phyloP scores from a whole-genome alignment of 352 stramenopile species.

The Globisporangium nodosum region DNA sequence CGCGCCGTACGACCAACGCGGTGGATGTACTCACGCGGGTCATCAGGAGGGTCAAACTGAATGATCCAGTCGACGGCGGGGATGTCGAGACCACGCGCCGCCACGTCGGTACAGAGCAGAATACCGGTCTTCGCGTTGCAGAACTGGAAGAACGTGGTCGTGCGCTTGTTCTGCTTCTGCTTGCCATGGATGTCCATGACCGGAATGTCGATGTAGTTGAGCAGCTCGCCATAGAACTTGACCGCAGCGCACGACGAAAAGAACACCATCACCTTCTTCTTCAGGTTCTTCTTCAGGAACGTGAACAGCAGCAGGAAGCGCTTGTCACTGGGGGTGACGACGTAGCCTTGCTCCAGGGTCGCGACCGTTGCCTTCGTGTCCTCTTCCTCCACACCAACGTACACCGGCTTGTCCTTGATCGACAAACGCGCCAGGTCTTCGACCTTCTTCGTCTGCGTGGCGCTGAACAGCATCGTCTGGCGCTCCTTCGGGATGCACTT shows the following conservation, averaged over 20 bases:
- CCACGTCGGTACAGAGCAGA: conserved; percentile 98
- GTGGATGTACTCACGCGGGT: conserved; percentile 99
- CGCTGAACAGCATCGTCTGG: conserved; percentile 99
- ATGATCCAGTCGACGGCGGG: conserved; percentile 99
- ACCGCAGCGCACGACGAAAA: conserved; percentile 93
- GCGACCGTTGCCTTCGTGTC: conserved; percentile 90
- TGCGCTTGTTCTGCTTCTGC: conserved; percentile 99
- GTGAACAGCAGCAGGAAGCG: conserved; percentile 98
- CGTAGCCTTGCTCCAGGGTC: conserved; percentile 97
- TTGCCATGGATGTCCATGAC: conserved; percentile 99
- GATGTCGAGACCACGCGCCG: conserved; percentile 96
- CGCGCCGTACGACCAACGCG: conserved; percentile 82
- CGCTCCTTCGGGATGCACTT: conserved; percentile 96
- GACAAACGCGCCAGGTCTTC: conserved; percentile 92
- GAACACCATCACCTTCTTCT: conserved; percentile 99
- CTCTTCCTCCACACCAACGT: conserved; percentile 94
- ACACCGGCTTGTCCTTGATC: conserved; percentile 96
- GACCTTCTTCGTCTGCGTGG: conserved; percentile 98
- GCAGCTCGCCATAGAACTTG: conserved; percentile 98
- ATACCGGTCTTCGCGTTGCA: conserved; percentile 96
- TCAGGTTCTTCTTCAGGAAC: conserved; percentile 99
- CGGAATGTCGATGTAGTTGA: conserved; percentile 99
- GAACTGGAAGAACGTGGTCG: conserved; percentile 99
- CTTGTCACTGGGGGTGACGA: conserved; percentile 96
- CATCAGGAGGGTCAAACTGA: conserved; percentile 98